Percentiles rank a stretch among this genome's conserved stretches.
phyloP scores from a whole-genome alignment of 1,284 basidiomycete genomes.

The Ustilago sp. region DNA sequence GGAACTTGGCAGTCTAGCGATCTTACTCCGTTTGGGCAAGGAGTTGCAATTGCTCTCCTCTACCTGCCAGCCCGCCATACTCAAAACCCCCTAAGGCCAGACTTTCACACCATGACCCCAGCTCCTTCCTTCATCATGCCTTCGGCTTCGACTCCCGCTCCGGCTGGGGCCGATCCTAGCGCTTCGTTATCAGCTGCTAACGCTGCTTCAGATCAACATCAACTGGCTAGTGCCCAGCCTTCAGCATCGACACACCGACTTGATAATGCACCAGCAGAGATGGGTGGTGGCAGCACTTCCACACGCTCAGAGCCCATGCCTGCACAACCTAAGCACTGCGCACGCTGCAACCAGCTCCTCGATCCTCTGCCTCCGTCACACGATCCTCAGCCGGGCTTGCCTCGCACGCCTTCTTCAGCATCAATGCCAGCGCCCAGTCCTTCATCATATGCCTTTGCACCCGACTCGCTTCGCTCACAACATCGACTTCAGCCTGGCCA shows the following conservation, averaged over 20 bases:
- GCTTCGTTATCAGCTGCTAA: not conserved
- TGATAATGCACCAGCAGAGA: not conserved
- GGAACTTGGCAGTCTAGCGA: not conserved
- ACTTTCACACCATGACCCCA: constrained; percentile 34
- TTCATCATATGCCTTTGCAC: constrained; percentile 50
- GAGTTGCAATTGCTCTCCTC: constrained; percentile 1
- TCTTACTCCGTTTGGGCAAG: not conserved
- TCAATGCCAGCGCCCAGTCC: constrained; percentile 49
- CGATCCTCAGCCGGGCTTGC: constrained; percentile 24
- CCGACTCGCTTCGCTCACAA: constrained; percentile 40
- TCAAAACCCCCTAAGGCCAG: not conserved
- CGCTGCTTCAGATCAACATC: constrained; percentile 4
- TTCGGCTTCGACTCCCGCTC: constrained; percentile 12
- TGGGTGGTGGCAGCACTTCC: not conserved
- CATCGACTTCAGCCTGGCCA: constrained; percentile 42
- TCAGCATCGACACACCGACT: not conserved
- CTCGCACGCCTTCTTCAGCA: constrained; percentile 25
- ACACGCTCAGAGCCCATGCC: constrained; percentile 11
- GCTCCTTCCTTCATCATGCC: constrained; percentile 50
- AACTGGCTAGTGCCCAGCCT: not conserved
- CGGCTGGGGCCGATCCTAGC: not conserved
- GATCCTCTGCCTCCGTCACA: constrained; percentile 17
- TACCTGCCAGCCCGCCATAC: not conserved
- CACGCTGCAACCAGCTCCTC: constrained; percentile 44
- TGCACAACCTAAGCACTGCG: constrained; percentile 46